These are phyloP conservation scores for Pichia sp. DNA, from an alignment of 1,139 yeast species.

Conservation along the genomic window DNA sequence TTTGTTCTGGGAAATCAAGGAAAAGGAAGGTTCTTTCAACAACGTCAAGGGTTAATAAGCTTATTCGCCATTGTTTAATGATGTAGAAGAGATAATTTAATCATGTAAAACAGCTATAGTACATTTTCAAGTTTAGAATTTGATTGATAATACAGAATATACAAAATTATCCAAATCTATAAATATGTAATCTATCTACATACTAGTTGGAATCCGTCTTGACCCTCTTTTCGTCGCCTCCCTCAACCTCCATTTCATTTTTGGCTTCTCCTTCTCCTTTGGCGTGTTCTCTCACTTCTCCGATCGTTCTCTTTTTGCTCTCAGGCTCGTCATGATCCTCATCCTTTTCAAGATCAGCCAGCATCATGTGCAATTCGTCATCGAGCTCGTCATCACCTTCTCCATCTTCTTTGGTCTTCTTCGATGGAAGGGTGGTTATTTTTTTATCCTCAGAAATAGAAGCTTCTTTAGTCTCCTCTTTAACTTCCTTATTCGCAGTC, in stretches of 20 bases:
- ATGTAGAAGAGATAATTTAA: conserved; percentile 1
- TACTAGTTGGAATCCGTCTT: neutral
- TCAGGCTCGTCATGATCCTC: conserved; percentile 7
- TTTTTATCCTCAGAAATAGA: neutral
- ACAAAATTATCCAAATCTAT: neutral
- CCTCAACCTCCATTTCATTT: neutral
- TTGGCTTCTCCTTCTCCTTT: neutral
- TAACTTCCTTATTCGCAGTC: neutral
- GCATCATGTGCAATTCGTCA: conserved; percentile 25
- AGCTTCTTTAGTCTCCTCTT: neutral
- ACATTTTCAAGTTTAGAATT: neutral
- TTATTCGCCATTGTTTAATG: neutral
- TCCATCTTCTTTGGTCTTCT: neutral
- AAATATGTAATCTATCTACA: neutral
- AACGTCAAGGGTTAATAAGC: conserved; percentile 60
- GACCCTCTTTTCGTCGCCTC: neutral
- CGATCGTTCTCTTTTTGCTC: neutral
- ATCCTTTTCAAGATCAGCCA: conserved; percentile 25
- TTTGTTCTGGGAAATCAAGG: conserved; percentile 88
- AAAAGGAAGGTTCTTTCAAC: conserved; percentile 82
- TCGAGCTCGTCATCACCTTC: conserved; percentile 16
- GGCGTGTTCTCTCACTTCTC: neutral
- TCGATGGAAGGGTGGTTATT: neutral
- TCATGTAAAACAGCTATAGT: neutral
- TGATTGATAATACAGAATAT: neutral